These are phyloP conservation scores for Tetraselmis striata DNA, from an alignment of 139 green algal genomes.

Conservation along the genomic window DNA sequence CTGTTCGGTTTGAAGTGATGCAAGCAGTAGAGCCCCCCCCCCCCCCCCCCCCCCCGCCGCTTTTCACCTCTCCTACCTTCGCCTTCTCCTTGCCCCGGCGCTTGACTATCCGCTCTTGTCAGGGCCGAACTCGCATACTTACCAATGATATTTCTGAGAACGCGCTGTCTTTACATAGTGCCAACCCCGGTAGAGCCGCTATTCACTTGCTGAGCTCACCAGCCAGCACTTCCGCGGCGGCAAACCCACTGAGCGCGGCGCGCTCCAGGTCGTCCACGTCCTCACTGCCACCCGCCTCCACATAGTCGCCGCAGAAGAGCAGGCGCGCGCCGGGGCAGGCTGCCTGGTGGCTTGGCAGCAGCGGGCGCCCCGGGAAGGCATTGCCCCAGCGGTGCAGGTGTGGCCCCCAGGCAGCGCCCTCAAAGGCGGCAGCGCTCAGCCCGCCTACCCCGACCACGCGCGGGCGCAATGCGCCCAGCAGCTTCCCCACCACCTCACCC, in stretches of 20 bases:
- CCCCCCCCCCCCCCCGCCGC: too few species aligned
- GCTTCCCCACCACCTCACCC: neutral
- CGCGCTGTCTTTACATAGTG: too few species aligned
- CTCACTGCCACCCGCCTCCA: neutral
- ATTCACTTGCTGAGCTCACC: too few species aligned
- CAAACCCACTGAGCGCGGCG: neutral
- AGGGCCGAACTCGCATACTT: too few species aligned
- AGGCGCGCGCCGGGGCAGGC: neutral
- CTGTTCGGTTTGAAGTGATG: too few species aligned
- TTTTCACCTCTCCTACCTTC: too few species aligned
- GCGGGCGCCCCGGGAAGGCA: neutral
- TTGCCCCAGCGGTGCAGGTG: conserved; percentile 3
- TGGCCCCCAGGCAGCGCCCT: neutral
- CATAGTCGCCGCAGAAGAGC: neutral
- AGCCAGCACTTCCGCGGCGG: neutral
- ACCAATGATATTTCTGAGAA: too few species aligned
- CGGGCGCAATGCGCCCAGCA: neutral
- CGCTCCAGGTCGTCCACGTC: neutral
- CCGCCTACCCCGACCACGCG: neutral
- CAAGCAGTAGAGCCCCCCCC: too few species aligned
- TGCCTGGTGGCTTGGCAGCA: neutral
- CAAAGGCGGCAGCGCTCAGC: neutral
- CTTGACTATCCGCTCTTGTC: too few species aligned
- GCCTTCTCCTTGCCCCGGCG: too few species aligned
- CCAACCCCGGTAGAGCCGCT: too few species aligned